Conservation (phyloP, 2,329 filamentous ascomycete species). For the Sclerotinia spermophila region DNA sequence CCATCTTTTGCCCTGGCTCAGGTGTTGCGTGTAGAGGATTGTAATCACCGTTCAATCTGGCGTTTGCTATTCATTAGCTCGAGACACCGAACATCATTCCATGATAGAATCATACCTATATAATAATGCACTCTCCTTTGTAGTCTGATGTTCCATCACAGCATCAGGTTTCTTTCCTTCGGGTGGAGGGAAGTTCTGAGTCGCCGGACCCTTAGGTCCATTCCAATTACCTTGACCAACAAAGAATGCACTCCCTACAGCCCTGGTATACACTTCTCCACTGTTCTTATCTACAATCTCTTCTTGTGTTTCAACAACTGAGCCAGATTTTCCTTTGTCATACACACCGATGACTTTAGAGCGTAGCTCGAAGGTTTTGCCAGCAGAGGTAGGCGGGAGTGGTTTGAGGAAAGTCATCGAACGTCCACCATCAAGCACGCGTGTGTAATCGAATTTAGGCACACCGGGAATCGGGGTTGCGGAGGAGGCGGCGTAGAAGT, state of each 20-base stretch:
- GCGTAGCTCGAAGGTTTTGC: slow-evolving; percentile 60
- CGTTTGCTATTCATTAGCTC: slow-evolving; percentile 39
- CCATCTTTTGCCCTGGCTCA: slow-evolving; percentile 82
- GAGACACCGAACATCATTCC: neutral
- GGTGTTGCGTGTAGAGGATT: slow-evolving; percentile 89
- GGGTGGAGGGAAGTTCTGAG: slow-evolving; percentile 73
- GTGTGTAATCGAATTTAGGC: slow-evolving; percentile 60
- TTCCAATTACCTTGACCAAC: slow-evolving; percentile 75
- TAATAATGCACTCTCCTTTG: slow-evolving; percentile 66
- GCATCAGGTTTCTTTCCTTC: slow-evolving; percentile 67
- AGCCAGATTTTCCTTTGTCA: slow-evolving; percentile 68
- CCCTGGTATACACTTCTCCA: slow-evolving; percentile 59
- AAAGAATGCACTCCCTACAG: slow-evolving; percentile 60
- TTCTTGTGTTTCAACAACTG: slow-evolving; percentile 64
- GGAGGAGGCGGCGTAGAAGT: slow-evolving; percentile 61
- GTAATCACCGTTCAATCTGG: slow-evolving; percentile 83
- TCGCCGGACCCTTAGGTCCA: slow-evolving; percentile 83
- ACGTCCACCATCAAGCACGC: slow-evolving; percentile 65
- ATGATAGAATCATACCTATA: slow-evolving; percentile 51
- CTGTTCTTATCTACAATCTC: slow-evolving; percentile 55
- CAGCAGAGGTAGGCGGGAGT: slow-evolving; percentile 57
- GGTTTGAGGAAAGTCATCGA: slow-evolving; percentile 61
- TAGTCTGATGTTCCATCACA: slow-evolving; percentile 67
- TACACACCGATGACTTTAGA: slow-evolving; percentile 66
- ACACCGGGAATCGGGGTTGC: slow-evolving; percentile 58